Evolutionary conservation across 306 rosid species (phyloP).

Genomic region (Inga leiocalycina): DNA sequence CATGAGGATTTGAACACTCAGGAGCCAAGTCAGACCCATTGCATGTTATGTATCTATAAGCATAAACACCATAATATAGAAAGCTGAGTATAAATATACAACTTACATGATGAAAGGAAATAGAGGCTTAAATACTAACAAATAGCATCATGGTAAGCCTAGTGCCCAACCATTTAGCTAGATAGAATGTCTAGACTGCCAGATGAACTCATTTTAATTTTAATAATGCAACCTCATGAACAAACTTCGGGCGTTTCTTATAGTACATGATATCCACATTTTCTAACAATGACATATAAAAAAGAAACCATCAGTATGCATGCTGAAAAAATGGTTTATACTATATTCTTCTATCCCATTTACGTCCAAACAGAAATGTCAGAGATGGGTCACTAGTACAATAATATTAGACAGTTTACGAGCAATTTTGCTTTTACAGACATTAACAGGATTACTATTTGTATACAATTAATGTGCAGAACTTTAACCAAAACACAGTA

Average conservation of each 20-base stretch:
- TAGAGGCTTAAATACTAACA: slow-evolving; percentile 16
- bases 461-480: neutral
- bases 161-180: slow-evolving; percentile 18
- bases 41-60: slow-evolving; percentile 73
- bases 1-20: slow-evolving; percentile 84
- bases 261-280: slow-evolving; percentile 16
- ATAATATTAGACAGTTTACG: neutral
- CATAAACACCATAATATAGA: slow-evolving; percentile 33
- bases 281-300: neutral
- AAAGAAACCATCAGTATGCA: slow-evolving; percentile 6
- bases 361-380: neutral
- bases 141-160: slow-evolving; percentile 3
- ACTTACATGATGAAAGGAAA: neutral
- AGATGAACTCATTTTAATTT: neutral
- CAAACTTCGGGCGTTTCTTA: neutral
- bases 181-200: slow-evolving; percentile 13
- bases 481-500: neutral
- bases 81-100: slow-evolving; percentile 14
- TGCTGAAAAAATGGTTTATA: slow-evolving; percentile 10
- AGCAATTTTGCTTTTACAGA: neutral
- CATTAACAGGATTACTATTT: neutral
- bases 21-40: slow-evolving; percentile 86
- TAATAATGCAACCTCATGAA: slow-evolving; percentile 12
- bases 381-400: no score
- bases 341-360: neutral